These are phyloP conservation scores for Pogostemon cablin DNA, from an alignment of 257 asterid species.

Conservation along the genomic window DNA sequence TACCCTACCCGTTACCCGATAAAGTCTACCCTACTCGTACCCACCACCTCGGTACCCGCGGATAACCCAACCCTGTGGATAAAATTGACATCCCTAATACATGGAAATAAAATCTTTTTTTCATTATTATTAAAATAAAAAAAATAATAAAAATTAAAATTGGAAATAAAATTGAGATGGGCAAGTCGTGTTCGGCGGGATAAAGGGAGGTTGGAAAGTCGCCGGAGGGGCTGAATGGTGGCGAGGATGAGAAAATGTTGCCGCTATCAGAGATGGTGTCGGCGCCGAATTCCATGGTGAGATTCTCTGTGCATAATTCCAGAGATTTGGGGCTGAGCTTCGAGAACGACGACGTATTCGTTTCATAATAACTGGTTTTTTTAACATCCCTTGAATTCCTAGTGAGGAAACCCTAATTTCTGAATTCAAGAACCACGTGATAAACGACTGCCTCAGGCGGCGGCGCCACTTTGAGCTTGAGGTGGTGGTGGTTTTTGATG, in stretches of 20 bases:
- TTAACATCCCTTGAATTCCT: constrained; percentile 21
- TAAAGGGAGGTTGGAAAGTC: not conserved
- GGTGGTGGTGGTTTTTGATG: constrained; percentile 53
- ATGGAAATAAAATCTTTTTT: too few species aligned
- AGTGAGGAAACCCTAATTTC: constrained; percentile 49
- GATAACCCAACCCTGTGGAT: too few species aligned
- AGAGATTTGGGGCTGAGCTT: constrained; percentile 57
- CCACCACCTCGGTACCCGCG: too few species aligned
- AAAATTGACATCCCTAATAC: too few species aligned
- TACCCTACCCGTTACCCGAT: too few species aligned
- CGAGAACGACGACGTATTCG: constrained; percentile 31
- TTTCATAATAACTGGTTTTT: not conserved
- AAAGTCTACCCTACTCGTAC: too few species aligned
- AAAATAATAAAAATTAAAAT: too few species aligned
- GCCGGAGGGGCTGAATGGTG: constrained; percentile 20
- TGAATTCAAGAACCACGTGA: constrained; percentile 28
- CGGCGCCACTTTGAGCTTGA: constrained; percentile 47
- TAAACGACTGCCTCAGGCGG: not conserved
- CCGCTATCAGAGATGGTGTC: constrained; percentile 46
- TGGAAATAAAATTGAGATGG: too few species aligned
- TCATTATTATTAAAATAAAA: too few species aligned
- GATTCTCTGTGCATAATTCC: constrained; percentile 72
- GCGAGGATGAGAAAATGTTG: constrained; percentile 48
- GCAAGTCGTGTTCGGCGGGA: not conserved
- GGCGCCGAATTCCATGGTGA: constrained; percentile 79